Evolutionary conservation across 495 filamentous ascomycete species (phyloP).

Genomic region (Terfezia claveryi): DNA sequence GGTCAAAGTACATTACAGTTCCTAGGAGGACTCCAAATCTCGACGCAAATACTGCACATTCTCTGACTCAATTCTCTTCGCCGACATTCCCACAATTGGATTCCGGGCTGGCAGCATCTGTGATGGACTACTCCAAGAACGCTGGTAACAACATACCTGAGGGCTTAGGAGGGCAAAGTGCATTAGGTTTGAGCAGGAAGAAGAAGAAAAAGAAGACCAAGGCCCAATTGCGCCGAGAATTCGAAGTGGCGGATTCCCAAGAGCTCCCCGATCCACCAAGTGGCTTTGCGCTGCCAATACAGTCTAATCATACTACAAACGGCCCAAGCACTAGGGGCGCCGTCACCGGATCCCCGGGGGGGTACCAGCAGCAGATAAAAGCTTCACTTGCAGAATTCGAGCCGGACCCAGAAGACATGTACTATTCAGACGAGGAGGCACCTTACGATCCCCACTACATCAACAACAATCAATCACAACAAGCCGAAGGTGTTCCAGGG

Average conservation of each 20-base stretch:
- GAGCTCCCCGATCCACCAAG: slow-evolving; percentile 1
- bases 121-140: slow-evolving; percentile 19
- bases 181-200: slow-evolving; percentile 6
- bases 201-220: slow-evolving; percentile 21
- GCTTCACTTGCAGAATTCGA: slow-evolving; percentile 16
- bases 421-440: slow-evolving; percentile 28
- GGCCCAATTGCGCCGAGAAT: slow-evolving; percentile 2
- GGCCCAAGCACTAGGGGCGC: slow-evolving; percentile 3
- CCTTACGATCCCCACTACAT: slow-evolving; percentile 25
- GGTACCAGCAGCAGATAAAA: slow-evolving; percentile 16
- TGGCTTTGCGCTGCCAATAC: neutral
- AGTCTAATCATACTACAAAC: slow-evolving; percentile 17
- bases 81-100: slow-evolving; percentile 6
- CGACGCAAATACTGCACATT: slow-evolving; percentile 22
- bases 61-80: neutral
- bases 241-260: slow-evolving; percentile 1
- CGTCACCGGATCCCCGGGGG: neutral
- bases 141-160: slow-evolving; percentile 10
- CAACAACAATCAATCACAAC: slow-evolving; percentile 8
- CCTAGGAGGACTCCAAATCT: slow-evolving; percentile 32
- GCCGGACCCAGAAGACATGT: slow-evolving; percentile 21
- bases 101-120: slow-evolving; percentile 1
- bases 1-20: slow-evolving; percentile 44
- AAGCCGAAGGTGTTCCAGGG: slow-evolving; percentile 12
- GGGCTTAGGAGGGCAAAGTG: slow-evolving; percentile 1